Evolutionary conservation across 2,329 filamentous ascomycete species (phyloP).

Genomic region (Alternaria tenuissima): DNA sequence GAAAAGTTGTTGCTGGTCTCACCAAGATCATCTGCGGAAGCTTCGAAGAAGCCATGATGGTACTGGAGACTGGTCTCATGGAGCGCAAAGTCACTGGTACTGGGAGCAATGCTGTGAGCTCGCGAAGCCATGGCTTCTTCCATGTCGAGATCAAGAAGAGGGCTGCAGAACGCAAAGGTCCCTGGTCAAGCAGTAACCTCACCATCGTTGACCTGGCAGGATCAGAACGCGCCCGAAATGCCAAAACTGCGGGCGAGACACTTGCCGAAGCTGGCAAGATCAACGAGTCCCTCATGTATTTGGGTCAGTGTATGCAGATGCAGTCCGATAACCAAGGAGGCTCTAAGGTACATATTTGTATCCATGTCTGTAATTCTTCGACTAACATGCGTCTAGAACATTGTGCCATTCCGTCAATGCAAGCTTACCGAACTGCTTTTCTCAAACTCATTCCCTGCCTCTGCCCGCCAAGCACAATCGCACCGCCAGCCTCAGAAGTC

Average conservation of each 20-base stretch:
- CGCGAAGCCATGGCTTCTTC: slow-evolving; percentile 94
- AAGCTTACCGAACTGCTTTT: slow-evolving; percentile 63
- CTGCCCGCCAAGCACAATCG: slow-evolving; percentile 55
- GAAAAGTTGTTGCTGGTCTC: slow-evolving; percentile 93
- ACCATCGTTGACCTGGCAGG: slow-evolving; percentile 93
- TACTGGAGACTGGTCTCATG: slow-evolving; percentile 87
- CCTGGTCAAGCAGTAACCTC: slow-evolving; percentile 79
- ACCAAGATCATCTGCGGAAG: slow-evolving; percentile 87
- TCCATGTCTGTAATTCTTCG: neutral
- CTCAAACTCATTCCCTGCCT: slow-evolving; percentile 59
- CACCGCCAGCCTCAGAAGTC: slow-evolving; percentile 75
- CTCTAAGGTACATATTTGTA: slow-evolving; percentile 67
- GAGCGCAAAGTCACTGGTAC: slow-evolving; percentile 90
- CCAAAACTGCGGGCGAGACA: slow-evolving; percentile 92
- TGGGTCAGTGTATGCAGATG: slow-evolving; percentile 96
- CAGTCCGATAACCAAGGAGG: slow-evolving; percentile 81
- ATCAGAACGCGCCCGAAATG: slow-evolving; percentile 90
- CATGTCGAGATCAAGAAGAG: slow-evolving; percentile 94
- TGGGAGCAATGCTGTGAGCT: slow-evolving; percentile 90
- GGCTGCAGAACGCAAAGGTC: slow-evolving; percentile 61
- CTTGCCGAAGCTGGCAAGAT: slow-evolving; percentile 97
- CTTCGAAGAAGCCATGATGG: slow-evolving; percentile 84
- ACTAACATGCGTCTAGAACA: slow-evolving; percentile 49
- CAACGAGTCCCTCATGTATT: slow-evolving; percentile 97
- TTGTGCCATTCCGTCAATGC: slow-evolving; percentile 75